Evolutionary conservation across 2,329 filamentous ascomycete species (phyloP), one percentile per base, ranked within the genome.

Genomic region (Alternaria incomplexa): DNA sequence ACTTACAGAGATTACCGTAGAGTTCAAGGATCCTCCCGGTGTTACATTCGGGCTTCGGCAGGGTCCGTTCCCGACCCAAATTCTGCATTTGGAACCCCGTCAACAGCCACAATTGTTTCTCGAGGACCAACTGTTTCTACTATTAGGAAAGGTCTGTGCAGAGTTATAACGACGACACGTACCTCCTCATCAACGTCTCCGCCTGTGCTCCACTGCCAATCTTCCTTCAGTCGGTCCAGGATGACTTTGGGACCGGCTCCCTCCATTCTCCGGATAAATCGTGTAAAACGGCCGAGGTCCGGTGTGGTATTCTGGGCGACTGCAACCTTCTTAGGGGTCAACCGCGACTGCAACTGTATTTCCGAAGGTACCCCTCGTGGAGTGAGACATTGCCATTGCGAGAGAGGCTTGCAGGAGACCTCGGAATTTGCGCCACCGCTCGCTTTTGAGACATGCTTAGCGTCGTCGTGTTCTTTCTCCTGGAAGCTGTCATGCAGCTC

Each of bases 91-190:
- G 83, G 56, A 91, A 78, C 1, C 84, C 84, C 26, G 85, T 88
- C 32, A 90, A 80, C 80, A 93, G 85, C 88, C 88, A 90, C 44
- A 86, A 78, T 69, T 88, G 87, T 71, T 87, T 86, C 64, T 87
- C 85, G 51, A 87, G 79, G 61, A 86, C 85, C 20, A 70, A 51
- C 67, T 70, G 43, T 32, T 32, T 9, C 23, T 17, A 17, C 2
- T 3, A n/a, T 69, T 47, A 69, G 63, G 45, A 44, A 36, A 5
- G 15, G 26, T 11, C 17, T 26, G 6, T 23, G 26, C 7, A 9
- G 25, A 13, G 2, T 12, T 12, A 12, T 13, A 17, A 13, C 5
- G 44, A 20, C 13, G 23, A 30, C n/a, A 46, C 55, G 12, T 30
- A 87, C 76, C 40, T 80, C 82, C 4, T 84, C 81, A 58, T 86